These are phyloP conservation scores for Marsdenia floribunda DNA, from an alignment of 257 asterid genomes.

Conservation along the genomic window DNA sequence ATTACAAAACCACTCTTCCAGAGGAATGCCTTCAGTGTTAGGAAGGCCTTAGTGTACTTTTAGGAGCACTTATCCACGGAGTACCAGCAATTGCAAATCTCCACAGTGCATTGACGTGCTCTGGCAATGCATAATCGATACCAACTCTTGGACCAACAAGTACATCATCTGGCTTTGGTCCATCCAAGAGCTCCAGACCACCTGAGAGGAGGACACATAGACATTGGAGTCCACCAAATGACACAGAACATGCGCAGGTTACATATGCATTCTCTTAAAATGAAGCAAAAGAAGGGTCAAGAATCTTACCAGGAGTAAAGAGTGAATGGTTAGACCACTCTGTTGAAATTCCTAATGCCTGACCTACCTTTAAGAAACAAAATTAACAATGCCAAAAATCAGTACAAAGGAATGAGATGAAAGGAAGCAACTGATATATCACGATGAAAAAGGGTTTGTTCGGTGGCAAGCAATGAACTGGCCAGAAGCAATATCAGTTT, in stretches of 20 bases:
- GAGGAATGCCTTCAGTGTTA: conserved; percentile 3
- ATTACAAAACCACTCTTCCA: background rate
- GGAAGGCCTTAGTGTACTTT: conserved; percentile 58
- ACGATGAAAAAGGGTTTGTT: background rate
- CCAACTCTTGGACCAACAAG: conserved; percentile 92
- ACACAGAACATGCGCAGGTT: background rate
- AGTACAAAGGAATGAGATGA: background rate
- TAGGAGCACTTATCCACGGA: conserved; percentile 90
- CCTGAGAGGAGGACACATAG: conserved; percentile 33
- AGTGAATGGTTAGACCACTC: conserved; percentile 93
- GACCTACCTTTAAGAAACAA: conserved; percentile 64
- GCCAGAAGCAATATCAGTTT: background rate
- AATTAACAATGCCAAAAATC: background rate
- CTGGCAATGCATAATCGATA: conserved; percentile 71
- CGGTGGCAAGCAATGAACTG: background rate
- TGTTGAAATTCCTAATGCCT: conserved; percentile 79
- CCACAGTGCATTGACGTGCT: conserved; percentile 76
- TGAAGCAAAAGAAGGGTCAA: background rate
- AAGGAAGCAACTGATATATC: conserved; percentile 1
- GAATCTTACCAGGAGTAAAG: conserved; percentile 55
- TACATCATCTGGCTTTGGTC: conserved; percentile 63
- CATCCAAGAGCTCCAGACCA: conserved; percentile 86
- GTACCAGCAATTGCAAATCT: conserved; percentile 81
- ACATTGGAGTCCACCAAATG: background rate
- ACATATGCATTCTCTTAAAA: background rate